Base-by-base conservation (phyloP, 202 grass and related monocot species). In the Zizania palustris region DNA sequence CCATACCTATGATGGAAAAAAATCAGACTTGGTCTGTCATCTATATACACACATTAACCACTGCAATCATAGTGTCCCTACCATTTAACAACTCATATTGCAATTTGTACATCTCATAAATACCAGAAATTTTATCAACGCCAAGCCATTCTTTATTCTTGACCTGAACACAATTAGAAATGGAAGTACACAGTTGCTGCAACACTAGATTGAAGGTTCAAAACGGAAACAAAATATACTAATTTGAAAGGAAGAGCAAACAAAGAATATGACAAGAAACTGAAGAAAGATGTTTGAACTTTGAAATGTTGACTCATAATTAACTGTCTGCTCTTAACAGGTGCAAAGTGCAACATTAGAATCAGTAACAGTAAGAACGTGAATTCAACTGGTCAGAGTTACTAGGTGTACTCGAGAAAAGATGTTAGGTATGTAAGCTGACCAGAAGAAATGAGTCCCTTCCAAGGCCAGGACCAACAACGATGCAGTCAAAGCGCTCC, bases 391-490 rank as follows among this genome's bases (percentile, higher is more conserved):
- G 35, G 15, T 34, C 68, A 67, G 18, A 41, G 19, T n/a, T 28
- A 63, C 58, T 19, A 65, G 14, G 33, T 67, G 58, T 63, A 51
- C 76, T 72, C 4, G 9, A 14, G 20, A 14, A 16, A 70, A 62
- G 13, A 61, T 76, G 54, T 34, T 22, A 78, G 59, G 43, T 9
- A 61, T 28, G 82, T 37, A 69, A 77, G n/a, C 75, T 63, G 75
- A 97, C 95, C 91, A 94, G 72, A 82, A 98, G 89, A 94, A 98
- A 98, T 7, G 87, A 79, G 57, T 98, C 95, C 71, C 95, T 90
- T 76, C 95, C 95, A 43, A 98, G 91, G 34, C 91, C 95, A 28
- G 91, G 95, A 51, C 95, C 95, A 77, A 98, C 85, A 75, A 98
- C 89, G 63, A 98, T 84, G 80, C 95, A 98, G 80, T 98, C 95